Conservation (phyloP, 1,284 basidiomycete species). For the Thelephora terrestris region DNA sequence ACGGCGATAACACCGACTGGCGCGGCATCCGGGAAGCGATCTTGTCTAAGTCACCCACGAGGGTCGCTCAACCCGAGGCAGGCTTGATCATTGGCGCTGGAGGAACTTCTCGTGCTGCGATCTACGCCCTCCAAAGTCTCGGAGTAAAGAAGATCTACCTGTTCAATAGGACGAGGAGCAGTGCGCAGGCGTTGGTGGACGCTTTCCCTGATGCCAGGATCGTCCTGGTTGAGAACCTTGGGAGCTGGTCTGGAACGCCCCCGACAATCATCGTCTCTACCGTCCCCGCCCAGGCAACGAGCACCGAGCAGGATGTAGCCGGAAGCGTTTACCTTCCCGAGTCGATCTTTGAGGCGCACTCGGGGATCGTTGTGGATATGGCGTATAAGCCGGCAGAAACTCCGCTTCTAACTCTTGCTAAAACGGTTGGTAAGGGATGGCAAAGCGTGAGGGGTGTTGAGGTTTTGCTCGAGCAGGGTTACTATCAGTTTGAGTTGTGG, state of each 20-base stretch:
- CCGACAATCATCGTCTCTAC: conserved; percentile 79
- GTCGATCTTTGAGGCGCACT: conserved; percentile 39
- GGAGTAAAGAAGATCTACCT: conserved; percentile 68
- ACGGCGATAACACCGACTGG: conserved; percentile 94
- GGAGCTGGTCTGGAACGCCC: conserved; percentile 38
- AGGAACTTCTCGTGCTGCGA: conserved; percentile 85
- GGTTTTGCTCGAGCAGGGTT: conserved; percentile 81
- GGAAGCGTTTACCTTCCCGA: conserved; percentile 46
- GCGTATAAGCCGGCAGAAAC: conserved; percentile 82
- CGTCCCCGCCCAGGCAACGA: conserved; percentile 69
- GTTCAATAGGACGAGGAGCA: conserved; percentile 72
- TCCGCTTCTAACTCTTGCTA: conserved; percentile 51
- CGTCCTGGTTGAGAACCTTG: conserved; percentile 50
- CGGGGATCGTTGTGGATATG: conserved; percentile 76
- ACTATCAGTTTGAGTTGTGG: conserved; percentile 78
- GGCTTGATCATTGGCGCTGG: conserved; percentile 87
- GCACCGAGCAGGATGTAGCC: conserved; percentile 24
- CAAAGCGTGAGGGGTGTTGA: conserved; percentile 68
- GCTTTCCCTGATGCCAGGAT: conserved; percentile 63
- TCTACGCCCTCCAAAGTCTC: conserved; percentile 75
- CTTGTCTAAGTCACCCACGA: conserved; percentile 27
- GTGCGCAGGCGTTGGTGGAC: conserved; percentile 58
- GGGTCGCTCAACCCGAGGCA: conserved; percentile 29
- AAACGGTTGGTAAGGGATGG: conserved; percentile 49
- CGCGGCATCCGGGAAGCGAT: conserved; percentile 67